phyloP scores from a whole-genome alignment of 768 basidiomycete genomes.

The Russula brevipes region DNA sequence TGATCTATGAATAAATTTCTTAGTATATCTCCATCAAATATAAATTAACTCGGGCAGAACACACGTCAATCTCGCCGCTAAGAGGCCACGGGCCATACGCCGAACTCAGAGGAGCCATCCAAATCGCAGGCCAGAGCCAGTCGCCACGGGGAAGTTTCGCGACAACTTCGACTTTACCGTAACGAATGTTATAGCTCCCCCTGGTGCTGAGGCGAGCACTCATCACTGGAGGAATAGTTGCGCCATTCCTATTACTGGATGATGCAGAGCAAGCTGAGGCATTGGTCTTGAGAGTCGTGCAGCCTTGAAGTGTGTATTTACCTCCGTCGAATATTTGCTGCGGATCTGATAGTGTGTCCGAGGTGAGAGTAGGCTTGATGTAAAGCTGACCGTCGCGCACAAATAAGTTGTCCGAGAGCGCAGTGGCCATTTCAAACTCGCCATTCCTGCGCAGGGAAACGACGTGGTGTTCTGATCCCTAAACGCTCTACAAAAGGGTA shows the following conservation, averaged over 20 bases:
- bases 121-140: constrained; percentile 42
- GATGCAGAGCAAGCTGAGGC: constrained; percentile 45
- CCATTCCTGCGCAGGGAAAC: constrained; percentile 33
- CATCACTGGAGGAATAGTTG: constrained; percentile 49
- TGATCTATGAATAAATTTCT: constrained; percentile 36
- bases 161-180: constrained; percentile 51
- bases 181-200: constrained; percentile 44
- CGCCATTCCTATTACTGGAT: constrained; percentile 33
- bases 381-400: constrained; percentile 48
- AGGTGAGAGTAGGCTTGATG: constrained; percentile 56
- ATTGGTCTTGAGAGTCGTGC: constrained; percentile 34
- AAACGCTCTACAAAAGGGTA: neutral
- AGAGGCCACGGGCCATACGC: constrained; percentile 50
- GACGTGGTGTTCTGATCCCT: neutral
- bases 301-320: constrained; percentile 36
- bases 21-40: neutral
- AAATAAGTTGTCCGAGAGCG: constrained; percentile 37
- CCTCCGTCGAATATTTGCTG: constrained; percentile 39
- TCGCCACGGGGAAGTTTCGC: constrained; percentile 45
- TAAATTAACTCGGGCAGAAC: constrained; percentile 26
- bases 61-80: constrained; percentile 54
- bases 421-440: constrained; percentile 55
- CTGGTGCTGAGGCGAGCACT: constrained; percentile 51
- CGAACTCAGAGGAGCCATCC: constrained; percentile 44
- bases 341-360: constrained; percentile 40